Evolutionary conservation across 2,329 filamentous ascomycete species (phyloP).

Genomic region (Diaporthe batatas): DNA sequence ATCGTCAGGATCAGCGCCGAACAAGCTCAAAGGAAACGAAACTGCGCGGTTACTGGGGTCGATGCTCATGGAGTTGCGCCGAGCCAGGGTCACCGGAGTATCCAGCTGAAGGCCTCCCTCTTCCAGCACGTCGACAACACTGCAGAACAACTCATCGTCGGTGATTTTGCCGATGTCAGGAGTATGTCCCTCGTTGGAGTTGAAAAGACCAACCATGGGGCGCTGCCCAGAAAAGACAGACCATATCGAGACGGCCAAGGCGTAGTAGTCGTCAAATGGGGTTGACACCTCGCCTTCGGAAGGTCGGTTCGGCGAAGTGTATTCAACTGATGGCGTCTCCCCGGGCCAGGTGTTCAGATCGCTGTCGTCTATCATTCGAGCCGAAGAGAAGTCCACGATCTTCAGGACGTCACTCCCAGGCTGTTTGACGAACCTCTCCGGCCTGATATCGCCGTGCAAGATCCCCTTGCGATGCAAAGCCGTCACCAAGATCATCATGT

Average conservation of each 20-base stretch:
- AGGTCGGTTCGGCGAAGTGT: constrained; percentile 14
- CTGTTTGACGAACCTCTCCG: constrained; percentile 28
- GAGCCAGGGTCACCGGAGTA: constrained; percentile 2
- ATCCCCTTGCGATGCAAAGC: constrained; percentile 29
- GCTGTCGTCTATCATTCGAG: constrained; percentile 31
- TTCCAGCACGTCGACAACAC: constrained; percentile 27
- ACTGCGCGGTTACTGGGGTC: constrained; percentile 16
- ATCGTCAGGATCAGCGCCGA: constrained; percentile 17
- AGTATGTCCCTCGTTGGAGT: constrained; percentile 30
- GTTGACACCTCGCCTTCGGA: not conserved
- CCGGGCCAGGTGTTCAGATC: constrained; percentile 32
- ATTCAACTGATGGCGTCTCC: constrained; percentile 7
- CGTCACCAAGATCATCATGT: constrained; percentile 30
- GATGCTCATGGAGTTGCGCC: constrained; percentile 27
- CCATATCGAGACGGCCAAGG: constrained; percentile 34
- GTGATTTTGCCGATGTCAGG: constrained; percentile 33
- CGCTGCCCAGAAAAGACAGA: constrained; percentile 28
- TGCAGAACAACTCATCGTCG: constrained; percentile 35
- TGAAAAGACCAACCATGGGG: constrained; percentile 28
- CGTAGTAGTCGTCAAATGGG: constrained; percentile 29
- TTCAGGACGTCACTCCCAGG: constrained; percentile 6
- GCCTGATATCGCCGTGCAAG: constrained; percentile 30
- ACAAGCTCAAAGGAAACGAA: constrained; percentile 31
- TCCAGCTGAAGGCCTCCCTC: constrained; percentile 24
- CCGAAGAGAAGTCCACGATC: constrained; percentile 23